Conservation (phyloP, 1,139 yeast genomes). For the Blastobotrys persicus region DNA sequence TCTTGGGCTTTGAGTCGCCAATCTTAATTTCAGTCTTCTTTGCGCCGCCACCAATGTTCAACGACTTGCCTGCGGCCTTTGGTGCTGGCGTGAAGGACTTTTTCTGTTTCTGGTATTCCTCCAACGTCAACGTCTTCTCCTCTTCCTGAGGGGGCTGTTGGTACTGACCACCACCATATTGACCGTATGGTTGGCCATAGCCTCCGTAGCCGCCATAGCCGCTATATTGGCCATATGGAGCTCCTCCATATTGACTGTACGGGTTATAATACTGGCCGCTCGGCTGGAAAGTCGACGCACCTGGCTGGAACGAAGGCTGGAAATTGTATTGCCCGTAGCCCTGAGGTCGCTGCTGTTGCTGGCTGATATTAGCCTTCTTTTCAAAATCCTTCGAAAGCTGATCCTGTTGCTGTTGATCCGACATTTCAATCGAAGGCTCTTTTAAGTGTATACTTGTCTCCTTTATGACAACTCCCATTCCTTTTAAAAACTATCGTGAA, state of each 20-base stretch:
- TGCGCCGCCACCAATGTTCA: conserved; percentile 11
- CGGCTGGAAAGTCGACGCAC: conserved; percentile 24
- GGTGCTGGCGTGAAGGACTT: conserved; percentile 37
- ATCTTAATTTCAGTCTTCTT: conserved; percentile 19
- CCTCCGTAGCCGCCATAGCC: conserved; percentile 35
- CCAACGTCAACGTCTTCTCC: conserved; percentile 68
- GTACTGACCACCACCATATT: conserved; percentile 33
- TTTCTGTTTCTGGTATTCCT: conserved; percentile 79
- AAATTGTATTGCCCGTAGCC: conserved; percentile 21
- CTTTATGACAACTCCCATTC: not conserved
- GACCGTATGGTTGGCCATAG: no score
- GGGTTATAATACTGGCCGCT: conserved; percentile 35
- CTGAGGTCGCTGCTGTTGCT: conserved; percentile 13
- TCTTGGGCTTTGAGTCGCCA: conserved; percentile 21
- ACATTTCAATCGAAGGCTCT: not conserved
- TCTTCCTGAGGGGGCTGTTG: conserved; percentile 31
- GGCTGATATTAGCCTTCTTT: conserved; percentile 17
- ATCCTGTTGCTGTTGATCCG: conserved; percentile 15
- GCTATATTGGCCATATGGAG: conserved; percentile 36
- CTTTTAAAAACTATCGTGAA: not conserved
- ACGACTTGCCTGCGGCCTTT: conserved; percentile 26
- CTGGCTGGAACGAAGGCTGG: conserved; percentile 29
- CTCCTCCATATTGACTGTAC: conserved; percentile 41
- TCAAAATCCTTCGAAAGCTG: conserved; percentile 20
- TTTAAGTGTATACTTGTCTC: not conserved